Percentiles rank a stretch among this genome's conserved stretches.
These are phyloP conservation scores for Aureobasidium sp. DNA, from an alignment of 2,329 filamentous ascomycete genomes.

Conservation along the genomic window DNA sequence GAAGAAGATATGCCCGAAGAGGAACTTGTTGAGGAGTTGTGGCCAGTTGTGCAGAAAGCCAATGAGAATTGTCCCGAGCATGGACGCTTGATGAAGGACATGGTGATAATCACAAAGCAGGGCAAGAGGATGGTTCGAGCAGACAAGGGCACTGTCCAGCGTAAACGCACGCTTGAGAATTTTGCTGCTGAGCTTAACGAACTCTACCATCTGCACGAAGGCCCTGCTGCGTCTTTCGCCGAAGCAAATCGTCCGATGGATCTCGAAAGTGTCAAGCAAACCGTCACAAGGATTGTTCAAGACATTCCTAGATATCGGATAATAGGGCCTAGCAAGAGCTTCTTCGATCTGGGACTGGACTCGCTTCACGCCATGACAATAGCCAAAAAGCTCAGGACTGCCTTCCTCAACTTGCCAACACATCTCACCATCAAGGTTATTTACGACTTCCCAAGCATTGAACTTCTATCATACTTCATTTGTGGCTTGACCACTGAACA, in stretches of 20 bases:
- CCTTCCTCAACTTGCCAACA: not conserved
- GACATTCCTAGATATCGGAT: not conserved
- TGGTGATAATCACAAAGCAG: conserved; percentile 34
- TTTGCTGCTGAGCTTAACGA: conserved; percentile 41
- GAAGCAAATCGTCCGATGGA: not conserved
- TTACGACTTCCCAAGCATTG: not conserved
- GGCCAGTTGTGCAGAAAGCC: conserved; percentile 35
- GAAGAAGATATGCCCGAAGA: conserved; percentile 11
- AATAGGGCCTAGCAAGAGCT: conserved; percentile 16
- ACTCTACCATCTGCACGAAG: conserved; percentile 28
- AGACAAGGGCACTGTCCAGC: conserved; percentile 39
- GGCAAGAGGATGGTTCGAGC: conserved; percentile 38
- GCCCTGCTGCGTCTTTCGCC: not conserved
- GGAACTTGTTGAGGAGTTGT: conserved; percentile 35
- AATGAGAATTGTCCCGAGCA: conserved; percentile 35
- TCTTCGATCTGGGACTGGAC: conserved; percentile 27
- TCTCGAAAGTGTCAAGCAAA: not conserved
- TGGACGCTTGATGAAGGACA: conserved; percentile 34
- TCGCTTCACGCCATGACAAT: conserved; percentile 21
- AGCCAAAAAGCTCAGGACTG: not conserved
- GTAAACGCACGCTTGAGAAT: conserved; percentile 30
- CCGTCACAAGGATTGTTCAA: not conserved
- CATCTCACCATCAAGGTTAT: not conserved
- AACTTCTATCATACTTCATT: not conserved
- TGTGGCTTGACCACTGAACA: not conserved